These are phyloP conservation scores for Nakazawaea populi DNA, from an alignment of 805 yeast species.

Conservation along the genomic window DNA sequence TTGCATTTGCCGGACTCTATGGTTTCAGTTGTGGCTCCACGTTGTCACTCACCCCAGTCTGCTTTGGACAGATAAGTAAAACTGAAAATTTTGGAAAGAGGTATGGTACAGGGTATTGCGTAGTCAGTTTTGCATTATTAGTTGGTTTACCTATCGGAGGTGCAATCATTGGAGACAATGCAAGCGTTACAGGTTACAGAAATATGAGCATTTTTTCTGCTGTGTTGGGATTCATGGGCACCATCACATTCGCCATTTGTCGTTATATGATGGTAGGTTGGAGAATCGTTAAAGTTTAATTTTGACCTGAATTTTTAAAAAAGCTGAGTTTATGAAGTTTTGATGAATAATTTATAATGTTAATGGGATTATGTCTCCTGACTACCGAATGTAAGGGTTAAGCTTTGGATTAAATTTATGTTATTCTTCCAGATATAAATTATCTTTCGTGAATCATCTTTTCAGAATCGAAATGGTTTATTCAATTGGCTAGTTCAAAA, in stretches of 20 bases:
- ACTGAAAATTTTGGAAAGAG: conserved; percentile 63
- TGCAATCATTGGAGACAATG: conserved; percentile 9
- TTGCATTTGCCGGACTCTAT: conserved; percentile 45
- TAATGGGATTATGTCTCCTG: no score
- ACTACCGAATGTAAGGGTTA: no score
- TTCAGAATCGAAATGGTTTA: no score
- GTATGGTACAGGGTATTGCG: conserved; percentile 63
- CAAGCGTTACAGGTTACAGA: conserved; percentile 1
- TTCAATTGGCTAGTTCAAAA: no score
- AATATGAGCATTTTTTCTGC: conserved; percentile 9
- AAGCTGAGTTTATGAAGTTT: neutral
- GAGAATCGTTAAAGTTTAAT: conserved; percentile 5
- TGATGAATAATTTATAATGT: neutral
- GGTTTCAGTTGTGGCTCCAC: conserved; percentile 62
- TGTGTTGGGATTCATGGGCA: conserved; percentile 1
- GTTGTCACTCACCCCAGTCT: conserved; percentile 60
- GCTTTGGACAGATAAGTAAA: conserved; percentile 60
- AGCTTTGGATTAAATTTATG: no score
- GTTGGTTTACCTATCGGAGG: conserved; percentile 42
- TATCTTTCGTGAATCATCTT: no score
- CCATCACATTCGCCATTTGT: neutral
- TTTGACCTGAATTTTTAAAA: neutral
- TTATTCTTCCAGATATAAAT: no score
- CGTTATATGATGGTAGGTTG: conserved; percentile 6
- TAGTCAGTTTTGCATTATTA: conserved; percentile 35